Conservation (phyloP, 495 filamentous ascomycete species). For the Aspergillus indologenus region DNA sequence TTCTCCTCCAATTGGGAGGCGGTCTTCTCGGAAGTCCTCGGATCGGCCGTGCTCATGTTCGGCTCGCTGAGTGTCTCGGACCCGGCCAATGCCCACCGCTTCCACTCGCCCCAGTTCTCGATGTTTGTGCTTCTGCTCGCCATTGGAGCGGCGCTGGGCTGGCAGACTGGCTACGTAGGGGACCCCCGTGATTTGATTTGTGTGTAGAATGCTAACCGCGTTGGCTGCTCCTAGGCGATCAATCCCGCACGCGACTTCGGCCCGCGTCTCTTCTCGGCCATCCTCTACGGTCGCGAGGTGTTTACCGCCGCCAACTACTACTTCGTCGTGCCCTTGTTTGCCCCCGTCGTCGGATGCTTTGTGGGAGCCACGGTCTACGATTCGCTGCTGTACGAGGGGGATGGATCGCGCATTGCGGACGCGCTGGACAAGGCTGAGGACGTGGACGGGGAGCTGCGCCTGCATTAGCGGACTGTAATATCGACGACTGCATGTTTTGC, state of each 20-base stretch:
- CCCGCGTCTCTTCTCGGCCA: constrained; percentile 34
- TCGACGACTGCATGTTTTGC: too few species aligned
- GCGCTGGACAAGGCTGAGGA: constrained; percentile 29
- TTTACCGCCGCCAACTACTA: constrained; percentile 33
- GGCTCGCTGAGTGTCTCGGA: constrained; percentile 29
- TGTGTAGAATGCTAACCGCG: constrained; percentile 4
- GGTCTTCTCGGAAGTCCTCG: constrained; percentile 32
- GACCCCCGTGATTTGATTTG: neutral
- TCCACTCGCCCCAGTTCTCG: constrained; percentile 30
- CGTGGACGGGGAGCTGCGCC: constrained; percentile 24
- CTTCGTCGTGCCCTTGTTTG: constrained; percentile 34
- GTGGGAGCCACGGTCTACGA: constrained; percentile 32
- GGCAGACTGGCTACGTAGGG: constrained; percentile 40
- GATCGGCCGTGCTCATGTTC: constrained; percentile 35
- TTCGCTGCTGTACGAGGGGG: constrained; percentile 29
- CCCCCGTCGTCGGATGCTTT: constrained; percentile 32
- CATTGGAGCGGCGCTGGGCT: constrained; percentile 34
- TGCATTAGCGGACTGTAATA: constrained; percentile 19
- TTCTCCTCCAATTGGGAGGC: constrained; percentile 36
- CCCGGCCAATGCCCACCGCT: constrained; percentile 26
- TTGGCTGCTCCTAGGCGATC: constrained; percentile 24
- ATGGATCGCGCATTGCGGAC: constrained; percentile 32
- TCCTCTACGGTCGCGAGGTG: constrained; percentile 33
- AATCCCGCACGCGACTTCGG: constrained; percentile 38
- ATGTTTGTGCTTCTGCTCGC: constrained; percentile 31